Base-by-base conservation (phyloP, 2,329 filamentous ascomycete species). In the Scorias spongiosa region DNA sequence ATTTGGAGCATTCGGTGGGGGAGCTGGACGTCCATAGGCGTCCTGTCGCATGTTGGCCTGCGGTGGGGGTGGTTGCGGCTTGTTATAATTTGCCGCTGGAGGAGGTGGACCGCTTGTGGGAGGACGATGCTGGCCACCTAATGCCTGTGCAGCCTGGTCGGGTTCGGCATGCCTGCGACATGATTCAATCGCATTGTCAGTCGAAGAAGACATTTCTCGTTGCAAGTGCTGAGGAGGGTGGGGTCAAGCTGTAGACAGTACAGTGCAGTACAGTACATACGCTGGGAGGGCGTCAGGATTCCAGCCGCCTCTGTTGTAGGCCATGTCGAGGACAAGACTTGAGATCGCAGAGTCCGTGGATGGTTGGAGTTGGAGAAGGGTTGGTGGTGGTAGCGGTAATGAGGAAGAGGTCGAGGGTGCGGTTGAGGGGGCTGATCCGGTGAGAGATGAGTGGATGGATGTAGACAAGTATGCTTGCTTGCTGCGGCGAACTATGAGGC, bases 281-380 rank as follows among this genome's bases (percentile, higher is more conserved):
- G 86, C 86, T 60, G 89, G 89, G 51, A 98, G 78, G 61, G 87
- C 84, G 70, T 98, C 89, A 29, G 88, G 88, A 64, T 98, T 93
- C 69, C 87, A 91, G 44, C 81, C 77, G 63, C 81, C 77, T 63
- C 79, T 80, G 67, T 93, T 93, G 73, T 96, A 96, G 45, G 89
- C 89, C 89, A 96, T 96, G 38, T 14, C 38, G 38, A 28, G 12
- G 14, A 10, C 12, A 10, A 40, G 38, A 26, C 20, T 26, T 26
- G 20, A 26, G 20, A 7, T 26, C 20, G 20, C 20, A 26, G 7
- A 26, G 20, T 3, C 20, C 20, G 20, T 26, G 20, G 20, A 26
- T 26, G 3, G 20, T 26, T 26, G 20, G 20, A 26, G 20, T 26
- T 7, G 20, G 20, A 26, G 20, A 26, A 26, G 20, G 3, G 20